Evolutionary conservation across 371 early-diverging fungal species (phyloP), one percentile per base, ranked within the genome.

Genomic region (Haplosporangium sp.): DNA sequence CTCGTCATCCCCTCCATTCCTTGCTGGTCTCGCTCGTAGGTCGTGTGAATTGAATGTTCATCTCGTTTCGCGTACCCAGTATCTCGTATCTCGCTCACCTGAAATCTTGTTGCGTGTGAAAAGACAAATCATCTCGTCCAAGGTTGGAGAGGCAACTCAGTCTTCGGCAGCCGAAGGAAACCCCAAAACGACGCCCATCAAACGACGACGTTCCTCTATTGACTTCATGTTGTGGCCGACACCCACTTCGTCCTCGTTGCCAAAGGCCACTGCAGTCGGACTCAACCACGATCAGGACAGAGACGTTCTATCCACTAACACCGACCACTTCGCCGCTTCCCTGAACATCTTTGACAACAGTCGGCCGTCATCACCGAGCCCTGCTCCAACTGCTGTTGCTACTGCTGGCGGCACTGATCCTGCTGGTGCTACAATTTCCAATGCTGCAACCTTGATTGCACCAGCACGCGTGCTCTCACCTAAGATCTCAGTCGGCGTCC

Each of bases 331-430:
- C 3, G 12, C 40, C n/a, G 42, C 67, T 18, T 68, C 54, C 38
- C 57, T 54, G 41, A 79, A 68, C 66, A 45, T 62, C 10, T 72
- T 79, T 36, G 79, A 79, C 50, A 72, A 72, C 69, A 69, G 69
- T 43, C 59, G 63, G 10, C 64, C 69, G 11, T 43, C 74, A 9
- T 67, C 73, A 29, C 29, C 29, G 29, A 2, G 29, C 3, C 67
- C 73, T n/a, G 64, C 73, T 43, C 63, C 67, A 29, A 53, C 70
- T 4, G 9, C 48, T 9, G 16, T 48, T 14, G 6, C 51, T 9
- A 37, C 51, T 40, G 42, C 48, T 14, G 20, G 2, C 61, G 21
- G 9, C 61, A 1, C 16, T 29, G 29, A 29, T 29, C 29, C 29
- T 29, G 29, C 29, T 2, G 29, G 29, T 4, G 29, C 29, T 29